Evolutionary conservation across 2,329 filamentous ascomycete species (phyloP).

Genomic region (Escovopsis weberi): DNA sequence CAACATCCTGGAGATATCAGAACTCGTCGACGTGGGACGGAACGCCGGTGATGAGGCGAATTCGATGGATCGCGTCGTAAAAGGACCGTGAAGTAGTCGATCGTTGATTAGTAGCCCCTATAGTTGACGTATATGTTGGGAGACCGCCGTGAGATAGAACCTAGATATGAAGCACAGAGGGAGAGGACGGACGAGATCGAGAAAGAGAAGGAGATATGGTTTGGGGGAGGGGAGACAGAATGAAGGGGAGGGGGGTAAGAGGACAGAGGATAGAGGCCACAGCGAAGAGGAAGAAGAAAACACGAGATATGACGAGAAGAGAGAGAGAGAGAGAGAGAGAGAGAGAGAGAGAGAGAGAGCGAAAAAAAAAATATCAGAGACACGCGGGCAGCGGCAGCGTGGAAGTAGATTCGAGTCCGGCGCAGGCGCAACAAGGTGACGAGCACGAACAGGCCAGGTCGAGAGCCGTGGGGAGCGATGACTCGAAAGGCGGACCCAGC

Average conservation of each 20-base stretch:
- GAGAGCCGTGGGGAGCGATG: neutral
- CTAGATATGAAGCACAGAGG: neutral
- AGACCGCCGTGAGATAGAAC: neutral
- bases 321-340: too few relatives aligned
- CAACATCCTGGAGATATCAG: slow-evolving; percentile 40
- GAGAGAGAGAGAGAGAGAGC: too few relatives aligned
- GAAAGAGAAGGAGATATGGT: neutral
- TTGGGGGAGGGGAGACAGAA: too few relatives aligned
- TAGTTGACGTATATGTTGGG: neutral
- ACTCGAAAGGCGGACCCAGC: neutral
- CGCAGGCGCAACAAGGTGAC: neutral
- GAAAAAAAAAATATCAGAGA: neutral
- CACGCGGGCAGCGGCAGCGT: neutral
- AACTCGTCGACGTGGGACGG: slow-evolving; percentile 3
- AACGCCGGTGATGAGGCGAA: slow-evolving; percentile 2
- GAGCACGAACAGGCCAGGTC: neutral
- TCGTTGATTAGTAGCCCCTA: slow-evolving; percentile 2
- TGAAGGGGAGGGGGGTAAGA: too few relatives aligned
- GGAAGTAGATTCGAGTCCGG: neutral
- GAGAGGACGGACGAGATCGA: neutral
- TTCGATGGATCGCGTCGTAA: slow-evolving; percentile 4
- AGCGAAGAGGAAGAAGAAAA: too few relatives aligned
- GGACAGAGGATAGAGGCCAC: too few relatives aligned
- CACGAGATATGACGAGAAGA: too few relatives aligned
- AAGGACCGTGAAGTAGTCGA: neutral